phyloP scores from a whole-genome alignment of 441 rosid species.

The Croton setiger region DNA sequence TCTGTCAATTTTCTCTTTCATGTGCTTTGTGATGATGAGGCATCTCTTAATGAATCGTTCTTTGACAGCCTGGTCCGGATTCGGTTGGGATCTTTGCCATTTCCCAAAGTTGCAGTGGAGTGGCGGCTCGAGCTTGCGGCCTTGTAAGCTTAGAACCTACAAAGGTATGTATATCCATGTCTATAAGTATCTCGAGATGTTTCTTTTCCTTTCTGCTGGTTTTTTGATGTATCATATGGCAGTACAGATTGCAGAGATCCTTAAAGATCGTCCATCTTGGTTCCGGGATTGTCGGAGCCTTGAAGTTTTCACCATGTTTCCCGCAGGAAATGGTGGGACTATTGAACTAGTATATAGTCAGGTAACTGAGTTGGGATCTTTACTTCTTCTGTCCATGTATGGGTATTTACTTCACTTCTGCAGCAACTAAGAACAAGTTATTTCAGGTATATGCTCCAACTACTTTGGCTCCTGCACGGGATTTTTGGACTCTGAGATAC shows the following conservation, averaged over 20 bases:
- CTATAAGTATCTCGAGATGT: background rate
- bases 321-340: conserved; percentile 94
- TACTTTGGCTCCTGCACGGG: conserved; percentile 95
- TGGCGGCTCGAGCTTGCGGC: conserved; percentile 99
- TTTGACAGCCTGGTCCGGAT: conserved; percentile 99
- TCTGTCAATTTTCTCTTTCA: background rate
- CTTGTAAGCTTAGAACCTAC: conserved; percentile 97
- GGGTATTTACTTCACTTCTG: background rate
- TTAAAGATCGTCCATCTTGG: conserved; percentile 97
- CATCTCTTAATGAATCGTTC: conserved; percentile 8
- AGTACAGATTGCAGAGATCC: conserved; percentile 90
- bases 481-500: conserved; percentile 98
- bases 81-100: conserved; percentile 99
- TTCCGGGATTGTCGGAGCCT: conserved; percentile 98
- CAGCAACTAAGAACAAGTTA: conserved; percentile 15
- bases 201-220: background rate
- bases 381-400: conserved; percentile 1
- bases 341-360: conserved; percentile 93
- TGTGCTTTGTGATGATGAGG: background rate
- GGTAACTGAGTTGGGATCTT: conserved; percentile 36
- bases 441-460: conserved; percentile 91
- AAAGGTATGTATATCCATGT: conserved; percentile 44
- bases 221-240: background rate
- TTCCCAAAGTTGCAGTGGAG: conserved; percentile 97
- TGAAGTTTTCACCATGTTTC: conserved; percentile 92